phyloP scores from a whole-genome alignment of 2,329 filamentous ascomycete genomes.

The Aureobasidium lini region DNA sequence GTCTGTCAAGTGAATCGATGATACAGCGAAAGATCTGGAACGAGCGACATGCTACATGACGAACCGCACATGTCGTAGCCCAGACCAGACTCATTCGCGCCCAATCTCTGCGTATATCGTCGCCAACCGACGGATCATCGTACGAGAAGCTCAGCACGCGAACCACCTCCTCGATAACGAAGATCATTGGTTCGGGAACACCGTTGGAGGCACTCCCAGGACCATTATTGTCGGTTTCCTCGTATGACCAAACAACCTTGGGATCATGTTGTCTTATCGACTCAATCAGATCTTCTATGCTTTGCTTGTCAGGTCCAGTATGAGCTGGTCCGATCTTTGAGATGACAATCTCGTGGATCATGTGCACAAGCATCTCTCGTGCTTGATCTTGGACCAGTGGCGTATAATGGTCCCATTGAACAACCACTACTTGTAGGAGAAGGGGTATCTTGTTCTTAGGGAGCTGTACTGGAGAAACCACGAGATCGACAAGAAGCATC shows the following conservation, averaged over 20 bases:
- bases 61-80: constrained; percentile 93
- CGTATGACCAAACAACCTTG: constrained; percentile 86
- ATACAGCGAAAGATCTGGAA: constrained; percentile 97
- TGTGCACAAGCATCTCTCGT: constrained; percentile 92
- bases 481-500: constrained; percentile 88
- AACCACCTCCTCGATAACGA: constrained; percentile 73
- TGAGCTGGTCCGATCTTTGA: constrained; percentile 65
- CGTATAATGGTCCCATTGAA: constrained; percentile 97
- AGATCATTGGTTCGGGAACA: constrained; percentile 80
- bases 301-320: constrained; percentile 58
- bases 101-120: constrained; percentile 81
- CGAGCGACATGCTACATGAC: constrained; percentile 89
- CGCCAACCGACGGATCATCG: constrained; percentile 36
- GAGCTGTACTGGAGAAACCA: constrained; percentile 84
- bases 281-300: constrained; percentile 83
- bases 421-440: constrained; percentile 81
- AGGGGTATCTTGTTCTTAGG: constrained; percentile 73
- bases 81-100: constrained; percentile 82
- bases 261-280: constrained; percentile 75
- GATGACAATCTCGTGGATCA: constrained; percentile 93
- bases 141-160: constrained; percentile 78
- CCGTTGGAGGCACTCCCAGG: constrained; percentile 59
- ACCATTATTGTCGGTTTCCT: constrained; percentile 73
- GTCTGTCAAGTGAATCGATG: constrained; percentile 78
- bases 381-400: constrained; percentile 93